Evolutionary conservation across 805 yeast genomes (phyloP).

Genomic region (Saturnispora diversa): DNA sequence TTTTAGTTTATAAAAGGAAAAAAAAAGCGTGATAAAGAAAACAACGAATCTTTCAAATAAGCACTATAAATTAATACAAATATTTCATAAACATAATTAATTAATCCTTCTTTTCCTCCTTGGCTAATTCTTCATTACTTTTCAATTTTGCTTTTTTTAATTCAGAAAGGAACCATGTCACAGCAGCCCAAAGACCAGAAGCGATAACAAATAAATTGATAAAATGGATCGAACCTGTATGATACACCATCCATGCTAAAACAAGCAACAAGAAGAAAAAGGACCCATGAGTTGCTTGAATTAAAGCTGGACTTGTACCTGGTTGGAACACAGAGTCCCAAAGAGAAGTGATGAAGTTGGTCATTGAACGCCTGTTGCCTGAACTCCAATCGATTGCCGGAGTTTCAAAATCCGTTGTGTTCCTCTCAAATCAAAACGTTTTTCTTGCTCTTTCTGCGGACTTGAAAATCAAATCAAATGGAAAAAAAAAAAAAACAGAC

Average conservation of each 20-base stretch:
- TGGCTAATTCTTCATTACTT: slow-evolving; percentile 34
- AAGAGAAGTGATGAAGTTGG: slow-evolving; percentile 48
- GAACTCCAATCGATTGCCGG: no score
- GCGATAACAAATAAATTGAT: slow-evolving; percentile 38
- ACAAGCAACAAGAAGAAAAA: slow-evolving; percentile 57
- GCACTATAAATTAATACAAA: neutral
- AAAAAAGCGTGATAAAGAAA: slow-evolving; percentile 1
- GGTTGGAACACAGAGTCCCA: slow-evolving; percentile 93
- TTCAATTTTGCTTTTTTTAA: slow-evolving; percentile 39
- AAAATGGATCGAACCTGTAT: slow-evolving; percentile 62
- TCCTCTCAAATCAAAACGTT: no score
- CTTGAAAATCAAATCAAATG: neutral
- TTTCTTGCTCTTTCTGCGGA: no score
- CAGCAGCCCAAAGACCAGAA: slow-evolving; percentile 60
- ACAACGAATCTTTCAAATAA: neutral
- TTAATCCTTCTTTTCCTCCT: slow-evolving; percentile 10
- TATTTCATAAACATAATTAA: neutral
- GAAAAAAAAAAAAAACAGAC: neutral
- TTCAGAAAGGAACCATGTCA: slow-evolving; percentile 84
- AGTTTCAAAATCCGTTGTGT: no score
- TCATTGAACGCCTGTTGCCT: no score
- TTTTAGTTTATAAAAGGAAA: neutral
- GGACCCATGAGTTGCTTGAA: slow-evolving; percentile 83
- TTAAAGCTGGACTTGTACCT: slow-evolving; percentile 83
- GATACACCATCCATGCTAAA: slow-evolving; percentile 47